A percentile compares a stretch with the other conserved stretches of the same genome.
Evolutionary conservation across 2,329 filamentous ascomycete genomes (phyloP).

Genomic region (Furcasterigmium sp.): DNA sequence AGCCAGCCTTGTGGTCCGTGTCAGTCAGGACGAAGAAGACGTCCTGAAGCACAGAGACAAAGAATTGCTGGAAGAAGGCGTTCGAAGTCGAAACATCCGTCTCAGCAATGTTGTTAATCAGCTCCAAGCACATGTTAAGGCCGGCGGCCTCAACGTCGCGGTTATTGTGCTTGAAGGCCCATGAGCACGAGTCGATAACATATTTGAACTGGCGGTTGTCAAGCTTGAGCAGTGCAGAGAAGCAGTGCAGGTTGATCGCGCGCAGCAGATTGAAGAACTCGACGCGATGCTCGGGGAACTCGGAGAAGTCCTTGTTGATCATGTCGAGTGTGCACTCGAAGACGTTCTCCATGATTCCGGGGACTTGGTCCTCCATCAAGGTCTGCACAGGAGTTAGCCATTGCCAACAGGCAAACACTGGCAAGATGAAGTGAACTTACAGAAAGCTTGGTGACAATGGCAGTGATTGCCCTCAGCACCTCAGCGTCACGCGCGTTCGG

Average conservation of each 20-base stretch:
- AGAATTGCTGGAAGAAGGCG: constrained; percentile 97
- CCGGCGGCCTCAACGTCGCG: constrained; percentile 94
- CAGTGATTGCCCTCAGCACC: constrained; percentile 95
- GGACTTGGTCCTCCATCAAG: constrained; percentile 97
- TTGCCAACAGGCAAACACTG: constrained; percentile 2
- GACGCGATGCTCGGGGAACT: constrained; percentile 97
- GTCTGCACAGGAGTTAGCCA: constrained; percentile 41
- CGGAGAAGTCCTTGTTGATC: constrained; percentile 99
- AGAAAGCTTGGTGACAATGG: constrained; percentile 92
- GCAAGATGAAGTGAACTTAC: constrained; percentile 58
- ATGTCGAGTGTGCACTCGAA: constrained; percentile 98
- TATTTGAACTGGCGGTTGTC: constrained; percentile 98
- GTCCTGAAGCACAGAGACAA: constrained; percentile 90
- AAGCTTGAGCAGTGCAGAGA: constrained; percentile 88
- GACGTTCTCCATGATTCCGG: constrained; percentile 95
- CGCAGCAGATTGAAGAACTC: constrained; percentile 97
- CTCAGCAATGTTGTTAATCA: constrained; percentile 96
- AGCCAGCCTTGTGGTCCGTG: constrained; percentile 96
- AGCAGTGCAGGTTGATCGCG: constrained; percentile 95
- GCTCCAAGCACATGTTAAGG: constrained; percentile 94
- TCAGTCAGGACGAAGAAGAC: constrained; percentile 98
- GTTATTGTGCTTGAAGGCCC: constrained; percentile 99
- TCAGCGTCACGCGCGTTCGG: constrained; percentile 93
- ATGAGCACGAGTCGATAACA: constrained; percentile 98
- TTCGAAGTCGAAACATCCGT: constrained; percentile 81